A percentile compares a stretch with the other conserved stretches of the same genome.
These are phyloP conservation scores for Haplosporangium gracile DNA, from an alignment of 192 early-diverging fungal genomes.

Conservation along the genomic window DNA sequence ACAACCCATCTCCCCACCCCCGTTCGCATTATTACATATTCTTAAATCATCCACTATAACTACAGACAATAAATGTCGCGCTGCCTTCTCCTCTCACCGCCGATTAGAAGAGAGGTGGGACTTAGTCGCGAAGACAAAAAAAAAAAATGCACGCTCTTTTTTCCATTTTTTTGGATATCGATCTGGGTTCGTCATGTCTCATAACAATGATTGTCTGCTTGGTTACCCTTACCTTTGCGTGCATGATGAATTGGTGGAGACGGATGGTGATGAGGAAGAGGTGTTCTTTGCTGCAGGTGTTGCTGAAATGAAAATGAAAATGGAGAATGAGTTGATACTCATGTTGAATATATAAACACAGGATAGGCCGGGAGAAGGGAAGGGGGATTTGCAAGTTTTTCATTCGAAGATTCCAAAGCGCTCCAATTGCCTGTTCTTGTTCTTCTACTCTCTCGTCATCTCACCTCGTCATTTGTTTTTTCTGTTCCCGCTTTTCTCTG, in stretches of 20 bases:
- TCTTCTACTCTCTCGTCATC: not conserved
- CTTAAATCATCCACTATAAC: not conserved
- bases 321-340: too few species aligned
- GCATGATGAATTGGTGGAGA: too few species aligned
- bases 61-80: not conserved
- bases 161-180: not conserved
- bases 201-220: not conserved
- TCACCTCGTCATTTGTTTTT: not conserved
- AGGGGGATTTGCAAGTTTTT: not conserved
- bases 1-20: not conserved
- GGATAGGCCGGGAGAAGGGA: not conserved
- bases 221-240: too few species aligned
- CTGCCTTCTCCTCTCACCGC: not conserved
- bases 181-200: not conserved
- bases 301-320: too few species aligned
- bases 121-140: not conserved
- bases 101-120: slow-evolving; percentile 4
- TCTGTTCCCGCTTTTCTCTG: not conserved
- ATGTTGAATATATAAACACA: too few species aligned
- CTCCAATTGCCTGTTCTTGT: not conserved
- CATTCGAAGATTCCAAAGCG: slow-evolving; percentile 1
- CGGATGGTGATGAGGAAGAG: too few species aligned
- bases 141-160: not conserved
- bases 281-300: too few species aligned
- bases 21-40: slow-evolving; percentile 12